These are phyloP conservation scores for Colletotrichum falcatum DNA, from an alignment of 2,329 filamentous ascomycete species.

Conservation along the genomic window DNA sequence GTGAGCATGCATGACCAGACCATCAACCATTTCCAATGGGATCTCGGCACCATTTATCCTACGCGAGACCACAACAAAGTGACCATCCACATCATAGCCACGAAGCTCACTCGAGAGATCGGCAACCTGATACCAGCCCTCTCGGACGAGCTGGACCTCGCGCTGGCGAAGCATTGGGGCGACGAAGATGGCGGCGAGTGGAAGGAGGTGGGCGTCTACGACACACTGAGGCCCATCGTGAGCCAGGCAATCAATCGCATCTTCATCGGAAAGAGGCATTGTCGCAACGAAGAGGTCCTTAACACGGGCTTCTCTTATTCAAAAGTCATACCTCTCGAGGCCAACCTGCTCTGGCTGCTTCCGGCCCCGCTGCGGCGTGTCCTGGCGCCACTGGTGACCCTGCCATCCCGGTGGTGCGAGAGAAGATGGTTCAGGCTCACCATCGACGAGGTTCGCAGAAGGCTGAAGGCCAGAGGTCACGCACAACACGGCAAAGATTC, in stretches of 20 bases:
- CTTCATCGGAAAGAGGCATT: slow-evolving; percentile 20
- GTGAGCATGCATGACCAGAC: slow-evolving; percentile 22
- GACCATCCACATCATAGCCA: slow-evolving; percentile 16
- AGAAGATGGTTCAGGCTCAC: slow-evolving; percentile 22
- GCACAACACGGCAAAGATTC: background rate
- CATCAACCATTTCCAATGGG: slow-evolving; percentile 3
- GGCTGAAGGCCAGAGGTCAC: slow-evolving; percentile 1
- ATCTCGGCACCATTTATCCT: background rate
- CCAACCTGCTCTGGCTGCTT: slow-evolving; percentile 24
- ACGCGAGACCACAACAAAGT: slow-evolving; percentile 20
- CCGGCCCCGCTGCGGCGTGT: slow-evolving; percentile 13
- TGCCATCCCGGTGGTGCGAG: slow-evolving; percentile 19
- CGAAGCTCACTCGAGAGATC: slow-evolving; percentile 18
- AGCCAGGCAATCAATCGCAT: slow-evolving; percentile 26
- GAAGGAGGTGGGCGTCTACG: slow-evolving; percentile 17
- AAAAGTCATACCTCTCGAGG: slow-evolving; percentile 25
- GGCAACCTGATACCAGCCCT: slow-evolving; percentile 23
- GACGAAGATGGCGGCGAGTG: background rate
- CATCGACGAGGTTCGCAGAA: slow-evolving; percentile 11
- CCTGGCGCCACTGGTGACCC: slow-evolving; percentile 15
- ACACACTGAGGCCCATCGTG: slow-evolving; percentile 6
- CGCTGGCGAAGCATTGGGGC: slow-evolving; percentile 17
- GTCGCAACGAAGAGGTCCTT: slow-evolving; percentile 13
- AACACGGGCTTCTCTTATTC: slow-evolving; percentile 18
- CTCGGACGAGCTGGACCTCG: slow-evolving; percentile 11